phyloP scores from a whole-genome alignment of 306 rosid species.

The Quercus rubra region DNA sequence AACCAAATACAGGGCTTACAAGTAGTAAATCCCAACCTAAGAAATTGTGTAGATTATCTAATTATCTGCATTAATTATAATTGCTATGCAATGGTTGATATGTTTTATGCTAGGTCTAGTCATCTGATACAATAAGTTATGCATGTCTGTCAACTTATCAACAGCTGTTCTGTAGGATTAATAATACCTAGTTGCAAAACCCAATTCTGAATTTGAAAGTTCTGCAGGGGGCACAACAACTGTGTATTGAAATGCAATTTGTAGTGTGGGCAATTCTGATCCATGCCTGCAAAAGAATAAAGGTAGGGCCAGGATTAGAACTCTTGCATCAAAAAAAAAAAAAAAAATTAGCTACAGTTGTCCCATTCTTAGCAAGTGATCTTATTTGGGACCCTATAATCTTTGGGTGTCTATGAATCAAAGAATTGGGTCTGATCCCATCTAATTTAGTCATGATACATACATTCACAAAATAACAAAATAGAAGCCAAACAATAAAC shows the following conservation, averaged over 20 bases:
- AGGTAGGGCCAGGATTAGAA: conserved; percentile 14
- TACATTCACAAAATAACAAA: background rate
- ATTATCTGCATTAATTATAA: conserved; percentile 4
- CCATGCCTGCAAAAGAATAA: conserved; percentile 46
- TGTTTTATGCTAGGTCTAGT: background rate
- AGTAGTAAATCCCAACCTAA: background rate
- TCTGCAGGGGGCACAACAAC: conserved; percentile 86
- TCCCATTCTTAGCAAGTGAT: background rate
- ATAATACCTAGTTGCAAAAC: conserved; percentile 65
- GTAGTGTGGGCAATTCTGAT: conserved; percentile 76
- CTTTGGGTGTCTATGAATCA: background rate
- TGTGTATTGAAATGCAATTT: conserved; percentile 89
- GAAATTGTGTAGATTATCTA: conserved; percentile 16
- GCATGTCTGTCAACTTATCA: conserved; percentile 1
- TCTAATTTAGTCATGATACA: background rate
- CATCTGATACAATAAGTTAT: conserved; percentile 7
- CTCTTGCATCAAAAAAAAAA: conserved; percentile 12
- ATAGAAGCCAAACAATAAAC: no score
- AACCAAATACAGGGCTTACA: background rate
- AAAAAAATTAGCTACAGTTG: background rate
- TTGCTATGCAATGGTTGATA: conserved; percentile 10
- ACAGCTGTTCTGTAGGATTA: conserved; percentile 12
- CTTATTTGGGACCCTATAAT: background rate
- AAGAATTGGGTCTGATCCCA: background rate
- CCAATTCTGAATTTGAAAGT: conserved; percentile 46